Evolutionary conservation across 1,284 basidiomycete genomes (phyloP), one percentile per base, ranked within the genome.

Genomic region (Phellopilus nigrolimitatus): DNA sequence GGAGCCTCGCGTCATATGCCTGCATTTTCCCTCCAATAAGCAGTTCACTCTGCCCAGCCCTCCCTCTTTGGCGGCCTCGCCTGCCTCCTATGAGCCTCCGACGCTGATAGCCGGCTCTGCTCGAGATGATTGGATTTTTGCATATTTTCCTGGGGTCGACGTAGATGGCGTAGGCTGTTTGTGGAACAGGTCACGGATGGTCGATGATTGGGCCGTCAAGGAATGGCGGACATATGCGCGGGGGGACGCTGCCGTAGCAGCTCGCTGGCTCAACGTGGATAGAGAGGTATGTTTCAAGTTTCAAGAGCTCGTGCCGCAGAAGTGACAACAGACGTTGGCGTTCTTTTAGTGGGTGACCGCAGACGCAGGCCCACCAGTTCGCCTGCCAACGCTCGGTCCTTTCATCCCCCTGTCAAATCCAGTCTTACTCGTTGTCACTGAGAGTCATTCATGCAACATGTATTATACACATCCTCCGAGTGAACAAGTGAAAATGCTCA

Each of bases 11-110:
- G 66, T 89, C 10, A 65, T 75, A n/a, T 85, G 74, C 13, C 75
- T 79, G 24, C 76, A 83, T 56, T 87, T 86, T 59, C 80, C 84
- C 6, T 83, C 83, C 1, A 78, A 79, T 9, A 79, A 74, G 45
- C 77, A 81, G 53, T 88, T 88, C 58, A 58, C 67, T 1, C 59
- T 89, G 6, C 74, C 71, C 0, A 74, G 79, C 3, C 80, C 83
- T 1, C 57, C 69, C 12, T 72, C 71, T 8, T 66, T 86, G 34
- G 54, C 69, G 12, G 62, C 68, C 17, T 67, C 74, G 0, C 69
- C 78, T 4, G 54, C 64, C 4, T 69, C 72, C 0, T 88, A 80
- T 61, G 73, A 74, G 13, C 78, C 87, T 7, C 82, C 87, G 0
- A 76, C 75, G 2, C 64, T 83, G 13, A 77, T 90, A 46, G 74